These are phyloP conservation scores for Colletotrichum liriopes DNA, from an alignment of 2,329 filamentous ascomycete species.

Conservation along the genomic window DNA sequence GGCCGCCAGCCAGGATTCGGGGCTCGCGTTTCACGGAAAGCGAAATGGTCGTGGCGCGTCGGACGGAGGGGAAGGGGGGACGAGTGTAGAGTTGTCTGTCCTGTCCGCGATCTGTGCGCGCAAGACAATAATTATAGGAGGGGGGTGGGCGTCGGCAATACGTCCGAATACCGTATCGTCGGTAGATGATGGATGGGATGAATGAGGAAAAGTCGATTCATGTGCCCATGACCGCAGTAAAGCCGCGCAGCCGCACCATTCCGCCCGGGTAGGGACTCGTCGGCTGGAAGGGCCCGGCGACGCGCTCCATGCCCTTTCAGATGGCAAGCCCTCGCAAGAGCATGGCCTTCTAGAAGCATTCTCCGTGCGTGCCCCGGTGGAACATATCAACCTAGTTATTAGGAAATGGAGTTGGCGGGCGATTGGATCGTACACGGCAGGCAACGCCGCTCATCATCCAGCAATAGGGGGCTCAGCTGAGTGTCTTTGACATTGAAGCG, in stretches of 20 bases:
- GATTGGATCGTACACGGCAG: constrained; percentile 22
- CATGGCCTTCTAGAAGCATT: constrained; percentile 42
- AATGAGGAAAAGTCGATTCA: constrained; percentile 24
- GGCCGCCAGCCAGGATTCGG: constrained; percentile 1
- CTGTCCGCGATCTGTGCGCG: constrained; percentile 27
- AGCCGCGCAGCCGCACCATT: constrained; percentile 8
- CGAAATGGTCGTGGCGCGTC: constrained; percentile 2
- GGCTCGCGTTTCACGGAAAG: constrained; percentile 15
- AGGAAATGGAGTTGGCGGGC: constrained; percentile 13
- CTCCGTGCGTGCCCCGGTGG: constrained; percentile 28
- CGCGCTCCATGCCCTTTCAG: constrained; percentile 11
- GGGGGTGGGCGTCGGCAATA: constrained; percentile 27
- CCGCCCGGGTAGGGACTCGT: constrained; percentile 19
- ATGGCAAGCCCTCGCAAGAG: constrained; percentile 20
- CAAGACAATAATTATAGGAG: constrained; percentile 18
- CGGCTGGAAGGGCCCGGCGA: constrained; percentile 22
- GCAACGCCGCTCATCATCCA: constrained; percentile 24
- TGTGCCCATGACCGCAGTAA: constrained; percentile 30
- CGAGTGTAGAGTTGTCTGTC: constrained; percentile 5
- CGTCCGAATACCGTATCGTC: constrained; percentile 30
- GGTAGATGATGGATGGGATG: constrained; percentile 29
- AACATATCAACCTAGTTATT: constrained; percentile 22
- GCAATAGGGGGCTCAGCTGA: constrained; percentile 8
- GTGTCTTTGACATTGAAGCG: constrained; percentile 29
- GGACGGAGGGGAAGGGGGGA: neutral